A percentile compares a stretch with the other conserved stretches of the same genome.
These are phyloP conservation scores for Xylaria sp. DNA, from an alignment of 2,329 filamentous ascomycete genomes.

Conservation along the genomic window DNA sequence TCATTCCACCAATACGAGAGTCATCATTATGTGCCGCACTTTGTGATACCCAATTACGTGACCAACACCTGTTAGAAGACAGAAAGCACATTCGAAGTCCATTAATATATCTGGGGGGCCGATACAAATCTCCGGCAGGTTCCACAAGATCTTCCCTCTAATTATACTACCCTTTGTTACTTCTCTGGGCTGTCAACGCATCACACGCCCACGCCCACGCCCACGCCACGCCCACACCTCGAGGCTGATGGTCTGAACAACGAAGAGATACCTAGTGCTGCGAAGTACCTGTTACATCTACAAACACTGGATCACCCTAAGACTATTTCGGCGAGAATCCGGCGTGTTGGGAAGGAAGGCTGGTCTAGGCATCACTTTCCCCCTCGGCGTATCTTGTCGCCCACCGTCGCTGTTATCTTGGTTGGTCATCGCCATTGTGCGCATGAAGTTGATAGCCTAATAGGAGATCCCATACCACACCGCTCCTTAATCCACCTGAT, in stretches of 20 bases:
- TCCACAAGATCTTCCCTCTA: constrained; percentile 1
- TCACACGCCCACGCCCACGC: too few species aligned
- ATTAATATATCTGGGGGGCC: not conserved
- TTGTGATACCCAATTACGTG: not conserved
- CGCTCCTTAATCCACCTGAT: not conserved
- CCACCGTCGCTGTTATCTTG: not conserved
- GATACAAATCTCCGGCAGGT: constrained; percentile 17
- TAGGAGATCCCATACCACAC: not conserved
- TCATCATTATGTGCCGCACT: not conserved
- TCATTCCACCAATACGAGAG: not conserved
- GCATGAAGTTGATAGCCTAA: not conserved
- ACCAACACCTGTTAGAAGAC: not conserved
- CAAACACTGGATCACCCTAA: too few species aligned
- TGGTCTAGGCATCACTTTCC: constrained; percentile 10
- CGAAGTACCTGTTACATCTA: not conserved
- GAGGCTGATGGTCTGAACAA: not conserved
- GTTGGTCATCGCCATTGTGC: not conserved
- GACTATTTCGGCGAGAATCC: constrained; percentile 21
- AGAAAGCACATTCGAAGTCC: not conserved
- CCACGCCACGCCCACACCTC: too few species aligned
- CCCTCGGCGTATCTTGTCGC: not conserved
- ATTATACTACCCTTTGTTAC: not conserved
- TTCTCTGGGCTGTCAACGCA: not conserved
- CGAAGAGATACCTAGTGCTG: not conserved
- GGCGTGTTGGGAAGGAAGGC: constrained; percentile 28